These are phyloP conservation scores for Russula ochroleuca DNA, from an alignment of 768 basidiomycete species.

Conservation along the genomic window DNA sequence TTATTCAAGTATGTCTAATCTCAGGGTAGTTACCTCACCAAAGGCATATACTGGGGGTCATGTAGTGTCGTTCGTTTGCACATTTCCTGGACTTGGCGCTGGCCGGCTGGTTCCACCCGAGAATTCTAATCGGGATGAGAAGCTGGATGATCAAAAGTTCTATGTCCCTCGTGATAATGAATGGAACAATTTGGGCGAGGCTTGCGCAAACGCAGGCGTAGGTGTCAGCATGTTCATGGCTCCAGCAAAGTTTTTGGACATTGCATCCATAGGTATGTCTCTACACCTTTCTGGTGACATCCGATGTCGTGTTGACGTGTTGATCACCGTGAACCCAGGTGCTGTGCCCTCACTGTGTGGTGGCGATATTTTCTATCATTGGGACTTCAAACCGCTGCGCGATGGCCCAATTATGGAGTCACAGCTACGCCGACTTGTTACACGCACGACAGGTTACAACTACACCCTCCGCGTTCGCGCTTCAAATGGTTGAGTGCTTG, in stretches of 20 bases:
- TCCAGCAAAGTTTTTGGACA: conserved; percentile 72
- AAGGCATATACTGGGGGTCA: conserved; percentile 74
- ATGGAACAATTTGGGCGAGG: conserved; percentile 83
- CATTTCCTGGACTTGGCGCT: conserved; percentile 63
- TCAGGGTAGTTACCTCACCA: conserved; percentile 25
- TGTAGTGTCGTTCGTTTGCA: conserved; percentile 63
- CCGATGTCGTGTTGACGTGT: conserved; percentile 6
- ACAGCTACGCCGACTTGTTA: conserved; percentile 67
- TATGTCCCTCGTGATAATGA: conserved; percentile 70
- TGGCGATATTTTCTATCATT: conserved; percentile 89
- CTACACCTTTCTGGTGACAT: not conserved
- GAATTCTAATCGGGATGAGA: conserved; percentile 69
- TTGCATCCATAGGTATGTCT: conserved; percentile 74
- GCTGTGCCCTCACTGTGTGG: conserved; percentile 70
- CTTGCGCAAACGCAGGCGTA: conserved; percentile 84
- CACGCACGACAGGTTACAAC: conserved; percentile 72
- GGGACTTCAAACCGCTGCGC: conserved; percentile 70
- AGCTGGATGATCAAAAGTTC: conserved; percentile 81
- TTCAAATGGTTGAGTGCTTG: conserved; percentile 59
- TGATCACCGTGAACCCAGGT: conserved; percentile 42
- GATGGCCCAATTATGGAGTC: conserved; percentile 64
- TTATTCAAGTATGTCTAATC: conserved; percentile 13
- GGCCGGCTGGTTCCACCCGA: conserved; percentile 61
- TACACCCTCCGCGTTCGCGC: conserved; percentile 78
- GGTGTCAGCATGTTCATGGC: conserved; percentile 88